Conservation (phyloP, 345 rosid genomes). For the Eucalyptus tenuipes region DNA sequence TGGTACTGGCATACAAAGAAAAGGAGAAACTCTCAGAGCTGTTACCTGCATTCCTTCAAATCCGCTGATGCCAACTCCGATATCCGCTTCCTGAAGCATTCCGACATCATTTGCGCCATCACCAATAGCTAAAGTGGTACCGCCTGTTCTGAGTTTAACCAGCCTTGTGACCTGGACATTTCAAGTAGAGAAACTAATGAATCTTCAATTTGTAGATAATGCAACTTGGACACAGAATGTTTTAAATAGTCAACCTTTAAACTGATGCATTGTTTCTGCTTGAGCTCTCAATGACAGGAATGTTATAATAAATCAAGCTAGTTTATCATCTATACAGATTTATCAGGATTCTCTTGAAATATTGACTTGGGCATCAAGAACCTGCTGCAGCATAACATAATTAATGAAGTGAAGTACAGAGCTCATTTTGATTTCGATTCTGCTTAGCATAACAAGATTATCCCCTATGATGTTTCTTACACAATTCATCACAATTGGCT, state of each 20-base stretch:
- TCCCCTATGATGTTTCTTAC: neutral
- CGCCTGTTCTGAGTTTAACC: slow-evolving; percentile 76
- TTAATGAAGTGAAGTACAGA: neutral
- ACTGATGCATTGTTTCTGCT: neutral
- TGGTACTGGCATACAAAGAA: neutral
- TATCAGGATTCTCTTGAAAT: neutral
- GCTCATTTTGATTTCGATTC: neutral
- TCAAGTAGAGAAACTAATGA: neutral
- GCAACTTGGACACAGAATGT: neutral
- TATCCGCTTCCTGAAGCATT: slow-evolving; percentile 99
- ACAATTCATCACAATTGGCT: neutral
- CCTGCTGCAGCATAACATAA: neutral
- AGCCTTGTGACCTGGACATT: slow-evolving; percentile 77
- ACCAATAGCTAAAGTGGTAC: slow-evolving; percentile 82
- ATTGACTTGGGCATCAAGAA: neutral
- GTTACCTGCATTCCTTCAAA: slow-evolving; percentile 96
- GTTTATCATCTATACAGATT: neutral
- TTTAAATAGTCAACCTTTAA: neutral
- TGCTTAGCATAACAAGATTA: neutral
- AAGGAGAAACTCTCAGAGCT: neutral
- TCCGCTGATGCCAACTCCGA: slow-evolving; percentile 93
- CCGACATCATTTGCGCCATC: slow-evolving; percentile 99
- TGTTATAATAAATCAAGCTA: neutral
- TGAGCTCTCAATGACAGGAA: neutral
- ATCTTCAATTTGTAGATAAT: neutral